Evolutionary conservation across 495 filamentous ascomycete genomes (phyloP).

Genomic region (Jackrogersella multiformis): DNA sequence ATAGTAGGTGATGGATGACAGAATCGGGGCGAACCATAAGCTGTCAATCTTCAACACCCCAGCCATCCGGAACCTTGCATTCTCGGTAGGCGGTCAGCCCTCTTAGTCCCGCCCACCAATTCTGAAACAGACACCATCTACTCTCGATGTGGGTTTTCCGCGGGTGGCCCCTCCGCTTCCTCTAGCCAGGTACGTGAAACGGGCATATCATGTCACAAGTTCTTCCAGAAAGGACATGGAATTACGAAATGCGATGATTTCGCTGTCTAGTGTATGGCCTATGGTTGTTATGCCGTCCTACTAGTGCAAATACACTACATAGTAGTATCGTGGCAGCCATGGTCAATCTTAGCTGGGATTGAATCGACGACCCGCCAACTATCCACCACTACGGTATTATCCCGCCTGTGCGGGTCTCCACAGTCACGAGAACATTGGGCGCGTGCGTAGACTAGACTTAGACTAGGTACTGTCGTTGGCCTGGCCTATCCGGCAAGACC

Average conservation of each 20-base stretch:
- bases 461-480: slow-evolving; percentile 16
- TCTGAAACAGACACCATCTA: slow-evolving; percentile 39
- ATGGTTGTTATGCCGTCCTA: slow-evolving; percentile 22
- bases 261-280: background rate
- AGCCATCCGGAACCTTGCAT: slow-evolving; percentile 29
- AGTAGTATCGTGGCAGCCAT: too few relatives aligned
- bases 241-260: slow-evolving; percentile 38
- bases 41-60: slow-evolving; percentile 16
- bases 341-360: slow-evolving; percentile 11
- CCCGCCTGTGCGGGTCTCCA: slow-evolving; percentile 29
- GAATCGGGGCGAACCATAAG: slow-evolving; percentile 12
- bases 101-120: slow-evolving; percentile 18
- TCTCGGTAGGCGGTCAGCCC: slow-evolving; percentile 30
- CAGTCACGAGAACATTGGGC: slow-evolving; percentile 31
- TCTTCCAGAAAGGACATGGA: slow-evolving; percentile 42
- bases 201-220: slow-evolving; percentile 40
- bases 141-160: slow-evolving; percentile 26
- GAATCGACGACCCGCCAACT: slow-evolving; percentile 22
- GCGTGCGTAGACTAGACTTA: slow-evolving; percentile 34
- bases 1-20: too few relatives aligned
- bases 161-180: slow-evolving; percentile 25
- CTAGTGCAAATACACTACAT: too few relatives aligned
- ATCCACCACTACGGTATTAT: slow-evolving; percentile 31
- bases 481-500: slow-evolving; percentile 25
- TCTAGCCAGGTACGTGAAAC: slow-evolving; percentile 40